These are phyloP conservation scores for Saccharomyces hybrid DNA, from an alignment of 1,139 yeast genomes.

Conservation along the genomic window DNA sequence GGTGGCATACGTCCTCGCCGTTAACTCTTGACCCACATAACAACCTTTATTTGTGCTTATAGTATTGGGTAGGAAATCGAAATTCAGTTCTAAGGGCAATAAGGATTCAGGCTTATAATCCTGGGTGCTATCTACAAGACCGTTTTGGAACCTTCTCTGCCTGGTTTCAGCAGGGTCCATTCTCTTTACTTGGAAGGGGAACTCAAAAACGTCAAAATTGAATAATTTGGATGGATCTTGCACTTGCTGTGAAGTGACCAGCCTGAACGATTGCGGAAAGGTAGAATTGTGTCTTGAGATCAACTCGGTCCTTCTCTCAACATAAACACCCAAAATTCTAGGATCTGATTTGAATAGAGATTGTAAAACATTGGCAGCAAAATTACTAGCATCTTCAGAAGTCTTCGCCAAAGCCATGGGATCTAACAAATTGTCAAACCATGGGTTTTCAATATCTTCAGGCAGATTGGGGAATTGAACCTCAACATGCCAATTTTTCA, in stretches of 20 bases:
- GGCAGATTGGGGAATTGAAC: constrained; percentile 21
- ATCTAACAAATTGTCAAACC: constrained; percentile 24
- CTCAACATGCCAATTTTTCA: constrained; percentile 24
- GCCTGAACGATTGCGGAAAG: constrained; percentile 65
- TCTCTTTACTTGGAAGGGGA: constrained; percentile 19
- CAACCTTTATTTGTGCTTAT: constrained; percentile 87
- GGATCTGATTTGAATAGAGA: constrained; percentile 29
- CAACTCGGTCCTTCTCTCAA: constrained; percentile 30
- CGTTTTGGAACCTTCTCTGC: constrained; percentile 48
- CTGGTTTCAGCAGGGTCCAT: constrained; percentile 33
- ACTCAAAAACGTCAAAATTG: constrained; percentile 24
- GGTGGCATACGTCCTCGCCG: constrained; percentile 78
- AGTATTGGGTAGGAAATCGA: constrained; percentile 71
- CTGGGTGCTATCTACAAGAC: constrained; percentile 54
- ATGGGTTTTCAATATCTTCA: constrained; percentile 20
- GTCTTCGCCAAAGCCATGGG: constrained; percentile 30
- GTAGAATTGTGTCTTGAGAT: constrained; percentile 38
- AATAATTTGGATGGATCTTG: constrained; percentile 31
- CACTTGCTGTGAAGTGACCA: constrained; percentile 40
- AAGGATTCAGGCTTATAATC: constrained; percentile 44
- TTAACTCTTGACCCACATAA: constrained; percentile 91
- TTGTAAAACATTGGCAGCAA: constrained; percentile 32
- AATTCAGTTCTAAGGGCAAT: constrained; percentile 76
- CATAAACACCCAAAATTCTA: constrained; percentile 32
- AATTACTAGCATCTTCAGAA: constrained; percentile 36